Base-by-base conservation (phyloP, 495 filamentous ascomycete species). In the Alectoria sarmentosa region DNA sequence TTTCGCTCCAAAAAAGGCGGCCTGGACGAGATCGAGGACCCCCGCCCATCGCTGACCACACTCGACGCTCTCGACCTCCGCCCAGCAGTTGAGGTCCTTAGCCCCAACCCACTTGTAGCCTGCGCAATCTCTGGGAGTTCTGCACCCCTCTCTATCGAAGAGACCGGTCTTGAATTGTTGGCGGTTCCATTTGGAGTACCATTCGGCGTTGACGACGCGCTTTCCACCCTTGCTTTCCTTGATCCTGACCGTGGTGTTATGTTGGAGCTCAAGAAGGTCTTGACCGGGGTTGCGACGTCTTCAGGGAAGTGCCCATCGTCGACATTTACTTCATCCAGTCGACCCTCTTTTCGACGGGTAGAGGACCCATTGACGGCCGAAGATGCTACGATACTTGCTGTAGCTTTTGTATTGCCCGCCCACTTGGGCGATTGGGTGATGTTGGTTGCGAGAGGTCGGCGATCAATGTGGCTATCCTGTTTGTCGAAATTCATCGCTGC, bases 171-270 rank as follows among this genome's bases (percentile, higher is more conserved):
- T 2, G 76, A 67, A 7, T 69, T 67, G 26, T 73, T 73, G 9
- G 75, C 73, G 15, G 83, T 78, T 13, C 68, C 70, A 28, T 74
- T 80, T 4, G 83, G 80, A 1, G 82, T 84, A 44, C 77, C 80
- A 46, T 75, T 83, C 6, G 88, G 86, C 2, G 88, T 90, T 58
- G 80, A 78, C 63, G 80, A 80, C 17, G 80, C 69, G 58, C 80
- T 88, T 72, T 90, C 86, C 46, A 86, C 86, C 66, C 88, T 83
- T 59, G 76, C 82, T 70, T 79, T 86, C 59, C 89, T 81, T 4
- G 86, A 77, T 14, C 83, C 85, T 32, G 89, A 90, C 65, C 90
- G 82, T 61, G 88, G 87, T 30, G 89, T 91, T 66, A 90, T 78
- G 66, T 90, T 90, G 69, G 76, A 79, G 74, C 73, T 85, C 38